A percentile compares a stretch with the other conserved stretches of the same genome.
Evolutionary conservation across 2,329 filamentous ascomycete species (phyloP).

Genomic region (Chrysoporthe austroafricana): DNA sequence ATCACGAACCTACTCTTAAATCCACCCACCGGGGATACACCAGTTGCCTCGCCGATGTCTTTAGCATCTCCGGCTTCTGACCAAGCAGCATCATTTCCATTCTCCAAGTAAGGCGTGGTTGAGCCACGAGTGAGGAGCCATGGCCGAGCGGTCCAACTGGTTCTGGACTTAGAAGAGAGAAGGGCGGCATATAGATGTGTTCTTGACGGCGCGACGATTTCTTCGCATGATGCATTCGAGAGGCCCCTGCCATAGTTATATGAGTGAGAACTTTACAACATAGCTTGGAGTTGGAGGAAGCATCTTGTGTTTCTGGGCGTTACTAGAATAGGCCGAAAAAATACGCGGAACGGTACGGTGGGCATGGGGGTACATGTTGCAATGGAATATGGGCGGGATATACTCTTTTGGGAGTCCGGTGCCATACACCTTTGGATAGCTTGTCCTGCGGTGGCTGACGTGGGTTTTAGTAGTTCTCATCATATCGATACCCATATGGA

Average conservation of each 20-base stretch:
- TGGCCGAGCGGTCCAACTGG: no score
- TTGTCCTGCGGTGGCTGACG: not conserved
- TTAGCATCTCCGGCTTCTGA: conserved; percentile 9
- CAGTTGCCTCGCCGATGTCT: conserved; percentile 21
- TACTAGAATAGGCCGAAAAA: not conserved
- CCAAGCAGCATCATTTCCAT: not conserved
- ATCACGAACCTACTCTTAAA: conserved; percentile 61
- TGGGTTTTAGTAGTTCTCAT: not conserved
- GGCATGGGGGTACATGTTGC: not conserved
- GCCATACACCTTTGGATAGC: not conserved
- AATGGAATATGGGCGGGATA: not conserved
- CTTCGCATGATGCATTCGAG: not conserved
- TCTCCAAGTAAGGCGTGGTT: not conserved
- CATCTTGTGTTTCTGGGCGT: not conserved
- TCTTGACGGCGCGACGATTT: not conserved
- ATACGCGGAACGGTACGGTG: not conserved
- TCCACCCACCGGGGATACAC: conserved; percentile 13
- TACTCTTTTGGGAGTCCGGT: not conserved
- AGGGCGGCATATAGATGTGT: not conserved
- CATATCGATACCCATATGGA: not conserved
- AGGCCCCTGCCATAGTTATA: not conserved
- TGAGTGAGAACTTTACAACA: not conserved
- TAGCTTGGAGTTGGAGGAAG: not conserved
- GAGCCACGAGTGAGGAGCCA: not conserved
- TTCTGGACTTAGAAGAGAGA: no score